Evolutionary conservation across 495 filamentous ascomycete genomes (phyloP).

Genomic region (Neurospora pannonica): DNA sequence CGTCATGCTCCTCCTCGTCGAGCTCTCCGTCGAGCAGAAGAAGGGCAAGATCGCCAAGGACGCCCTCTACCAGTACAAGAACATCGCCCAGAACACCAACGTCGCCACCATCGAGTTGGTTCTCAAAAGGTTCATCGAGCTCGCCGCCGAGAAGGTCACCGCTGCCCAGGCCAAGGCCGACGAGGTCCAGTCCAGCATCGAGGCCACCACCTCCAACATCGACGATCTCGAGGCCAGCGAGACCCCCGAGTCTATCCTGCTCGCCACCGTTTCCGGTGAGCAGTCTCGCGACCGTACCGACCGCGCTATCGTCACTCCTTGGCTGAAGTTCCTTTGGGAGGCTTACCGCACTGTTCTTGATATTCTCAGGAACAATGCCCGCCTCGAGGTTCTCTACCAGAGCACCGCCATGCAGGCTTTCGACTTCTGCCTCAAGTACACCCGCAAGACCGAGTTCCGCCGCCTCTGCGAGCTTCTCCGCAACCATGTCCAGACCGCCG

Average conservation of each 20-base stretch:
- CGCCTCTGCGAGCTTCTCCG: conserved; percentile 94
- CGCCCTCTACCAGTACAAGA: conserved; percentile 98
- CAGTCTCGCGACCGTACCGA: conserved; percentile 95
- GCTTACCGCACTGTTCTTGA: conserved; percentile 98
- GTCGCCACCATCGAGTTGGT: conserved; percentile 97
- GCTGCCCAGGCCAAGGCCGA: conserved; percentile 94
- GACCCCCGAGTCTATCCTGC: conserved; percentile 94
- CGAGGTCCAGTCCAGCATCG: conserved; percentile 80
- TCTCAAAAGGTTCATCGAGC: conserved; percentile 92
- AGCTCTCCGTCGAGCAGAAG: conserved; percentile 89
- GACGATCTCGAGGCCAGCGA: conserved; percentile 96
- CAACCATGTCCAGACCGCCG: conserved; percentile 97
- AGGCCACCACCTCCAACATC: conserved; percentile 63
- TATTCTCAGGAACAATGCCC: conserved; percentile 97
- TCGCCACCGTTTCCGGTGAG: conserved; percentile 95
- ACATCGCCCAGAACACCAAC: conserved; percentile 97
- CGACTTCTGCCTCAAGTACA: conserved; percentile 96
- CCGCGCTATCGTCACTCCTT: conserved; percentile 94
- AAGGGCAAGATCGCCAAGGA: conserved; percentile 98
- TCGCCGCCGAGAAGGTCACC: conserved; percentile 91
- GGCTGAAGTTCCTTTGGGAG: conserved; percentile 99
- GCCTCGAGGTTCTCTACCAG: conserved; percentile 96
- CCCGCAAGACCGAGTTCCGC: conserved; percentile 98
- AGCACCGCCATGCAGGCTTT: conserved; percentile 95
- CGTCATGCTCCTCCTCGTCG: conserved; percentile 95